A percentile compares a stretch with the other conserved stretches of the same genome.
Conservation (phyloP, 495 filamentous ascomycete genomes). For the Cercophora samala region DNA sequence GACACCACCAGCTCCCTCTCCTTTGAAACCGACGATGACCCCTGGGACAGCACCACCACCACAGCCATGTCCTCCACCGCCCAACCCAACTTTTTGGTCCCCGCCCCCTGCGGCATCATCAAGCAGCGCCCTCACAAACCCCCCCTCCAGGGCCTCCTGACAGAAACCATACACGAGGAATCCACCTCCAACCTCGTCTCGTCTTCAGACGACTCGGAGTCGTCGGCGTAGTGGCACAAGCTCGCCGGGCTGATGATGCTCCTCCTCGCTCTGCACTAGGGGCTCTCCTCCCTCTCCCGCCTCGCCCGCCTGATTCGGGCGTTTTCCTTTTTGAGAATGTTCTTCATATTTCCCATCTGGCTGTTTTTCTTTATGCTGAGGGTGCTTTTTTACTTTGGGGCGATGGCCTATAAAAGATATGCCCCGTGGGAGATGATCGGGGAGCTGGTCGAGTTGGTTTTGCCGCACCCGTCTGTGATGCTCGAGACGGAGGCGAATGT, state of each 20-base stretch:
- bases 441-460: neutral
- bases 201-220: neutral
- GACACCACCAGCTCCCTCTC: neutral
- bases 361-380: too few relatives aligned
- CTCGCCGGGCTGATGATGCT: neutral
- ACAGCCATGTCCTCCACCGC: neutral
- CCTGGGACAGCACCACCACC: neutral
- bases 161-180: constrained; percentile 65
- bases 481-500: neutral
- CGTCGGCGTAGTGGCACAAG: neutral
- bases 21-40: constrained; percentile 8
- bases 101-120: neutral
- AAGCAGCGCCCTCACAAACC: neutral
- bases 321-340: neutral
- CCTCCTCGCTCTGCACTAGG: neutral
- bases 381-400: too few relatives aligned
- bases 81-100: neutral
- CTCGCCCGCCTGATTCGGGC: too few relatives aligned
- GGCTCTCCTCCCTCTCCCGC: neutral
- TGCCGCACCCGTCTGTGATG: neutral
- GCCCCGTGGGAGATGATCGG: too few relatives aligned
- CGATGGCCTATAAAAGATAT: too few relatives aligned
- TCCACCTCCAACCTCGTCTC: constrained; percentile 20
- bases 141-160: constrained; percentile 37
- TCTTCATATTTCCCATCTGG: neutral